Base-by-base conservation (phyloP, 2,329 filamentous ascomycete species). In the Stagonosporopsis rhizophila region DNA sequence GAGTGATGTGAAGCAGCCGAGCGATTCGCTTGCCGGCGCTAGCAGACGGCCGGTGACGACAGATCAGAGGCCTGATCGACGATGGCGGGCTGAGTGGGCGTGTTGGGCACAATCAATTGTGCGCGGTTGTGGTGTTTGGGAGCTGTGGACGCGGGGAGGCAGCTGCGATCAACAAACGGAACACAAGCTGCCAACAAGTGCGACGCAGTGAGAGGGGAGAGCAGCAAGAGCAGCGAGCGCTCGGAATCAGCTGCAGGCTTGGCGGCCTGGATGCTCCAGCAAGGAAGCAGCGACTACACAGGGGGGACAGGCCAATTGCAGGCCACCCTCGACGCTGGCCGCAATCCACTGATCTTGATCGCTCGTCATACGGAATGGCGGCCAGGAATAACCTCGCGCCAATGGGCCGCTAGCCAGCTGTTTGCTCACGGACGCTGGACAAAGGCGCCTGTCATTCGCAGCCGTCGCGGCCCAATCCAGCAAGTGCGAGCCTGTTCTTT, bases 11-110 rank as follows among this genome's bases (percentile, higher is more conserved):
- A 73, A 59, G 70, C 68, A 71, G 68, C 66, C 65, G 66, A 67
- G 68, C 59, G 61, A 58, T 58, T 72, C 65, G 67, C 67, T 67
- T 70, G 59, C 60, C 54, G 66, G 69, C 70, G 70, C 70, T 73
- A 73, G 68, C 44, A 62, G 52, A 59, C 61, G 65, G 64, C 61
- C 57, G 54, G 66, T 66, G 70, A 70, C 67, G 68, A 64, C 57
- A 60, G 42, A 50, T 51, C 37, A 32, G 32, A 42, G 46, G 58
- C 46, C 51, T 45, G 60, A 53, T 59, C 52, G 58, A 44, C 45
- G 58, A 55, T 60, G 47, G 44, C 45, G 47, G 47, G 47, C 54
- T 34, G 48, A 40, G 52, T 35, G 37, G 44, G 37, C 44, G 37
- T 44, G 37, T 32, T 38, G 23, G 47, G 3, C 32, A 45, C 38